These are phyloP conservation scores for Alternaria ventricosa DNA, from an alignment of 2,329 filamentous ascomycete genomes.

Conservation along the genomic window DNA sequence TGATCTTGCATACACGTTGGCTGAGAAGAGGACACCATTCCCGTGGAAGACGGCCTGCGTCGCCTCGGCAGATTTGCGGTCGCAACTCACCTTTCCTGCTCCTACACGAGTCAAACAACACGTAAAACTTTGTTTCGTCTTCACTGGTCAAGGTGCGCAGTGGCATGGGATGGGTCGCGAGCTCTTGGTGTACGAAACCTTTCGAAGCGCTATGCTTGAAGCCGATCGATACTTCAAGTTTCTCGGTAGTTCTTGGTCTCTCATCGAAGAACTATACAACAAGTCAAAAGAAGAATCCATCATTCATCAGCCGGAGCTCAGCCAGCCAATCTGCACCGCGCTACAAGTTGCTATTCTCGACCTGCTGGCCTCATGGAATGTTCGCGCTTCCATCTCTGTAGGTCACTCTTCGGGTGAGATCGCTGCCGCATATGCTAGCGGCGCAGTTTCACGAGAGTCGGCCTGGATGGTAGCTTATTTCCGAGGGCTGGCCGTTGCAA, in stretches of 20 bases:
- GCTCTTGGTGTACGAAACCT: slow-evolving; percentile 20
- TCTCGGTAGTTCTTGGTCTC: slow-evolving; percentile 21
- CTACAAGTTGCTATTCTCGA: slow-evolving; percentile 30
- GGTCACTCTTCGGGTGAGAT: slow-evolving; percentile 46
- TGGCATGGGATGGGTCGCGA: slow-evolving; percentile 34
- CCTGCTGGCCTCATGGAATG: slow-evolving; percentile 19
- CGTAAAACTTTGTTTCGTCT: slow-evolving; percentile 19
- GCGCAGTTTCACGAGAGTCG: slow-evolving; percentile 16
- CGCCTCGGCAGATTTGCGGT: neutral
- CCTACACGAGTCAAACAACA: slow-evolving; percentile 1
- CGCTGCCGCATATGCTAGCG: slow-evolving; percentile 37
- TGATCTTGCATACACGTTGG: slow-evolving; percentile 17
- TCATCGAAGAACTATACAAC: slow-evolving; percentile 18
- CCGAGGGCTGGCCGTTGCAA: slow-evolving; percentile 16
- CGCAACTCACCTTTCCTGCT: slow-evolving; percentile 1
- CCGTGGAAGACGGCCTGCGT: slow-evolving; percentile 14
- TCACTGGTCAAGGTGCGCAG: slow-evolving; percentile 44
- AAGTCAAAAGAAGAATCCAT: slow-evolving; percentile 4
- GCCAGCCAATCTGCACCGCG: slow-evolving; percentile 28
- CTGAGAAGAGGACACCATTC: slow-evolving; percentile 11
- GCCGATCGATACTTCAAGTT: slow-evolving; percentile 15
- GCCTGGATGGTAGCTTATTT: slow-evolving; percentile 23
- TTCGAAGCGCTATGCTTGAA: slow-evolving; percentile 14
- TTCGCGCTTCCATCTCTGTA: slow-evolving; percentile 21
- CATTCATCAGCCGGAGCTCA: slow-evolving; percentile 20